Evolutionary conservation across 768 basidiomycete genomes (phyloP).

Genomic region (Bullera alba): DNA sequence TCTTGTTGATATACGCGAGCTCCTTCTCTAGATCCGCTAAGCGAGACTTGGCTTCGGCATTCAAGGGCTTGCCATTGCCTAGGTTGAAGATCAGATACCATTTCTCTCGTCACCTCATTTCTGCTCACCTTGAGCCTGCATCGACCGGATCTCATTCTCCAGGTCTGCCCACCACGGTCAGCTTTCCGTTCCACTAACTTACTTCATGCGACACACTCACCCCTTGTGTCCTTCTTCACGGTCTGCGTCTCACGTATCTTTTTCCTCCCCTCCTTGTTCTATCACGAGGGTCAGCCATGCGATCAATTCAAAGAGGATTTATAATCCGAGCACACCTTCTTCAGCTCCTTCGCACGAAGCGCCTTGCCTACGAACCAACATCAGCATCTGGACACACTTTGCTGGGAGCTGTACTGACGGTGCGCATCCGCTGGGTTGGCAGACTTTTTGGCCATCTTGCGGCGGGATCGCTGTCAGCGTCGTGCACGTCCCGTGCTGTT

Average conservation of each 20-base stretch:
- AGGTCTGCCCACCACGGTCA: constrained; percentile 61
- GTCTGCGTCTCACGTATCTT: constrained; percentile 81
- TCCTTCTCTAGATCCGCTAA: constrained; percentile 68
- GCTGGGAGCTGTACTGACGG: constrained; percentile 53
- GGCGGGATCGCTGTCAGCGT: too few relatives aligned
- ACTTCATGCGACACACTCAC: constrained; percentile 47
- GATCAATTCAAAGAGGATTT: too few relatives aligned
- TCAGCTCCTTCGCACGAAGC: constrained; percentile 86
- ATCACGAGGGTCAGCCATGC: background rate
- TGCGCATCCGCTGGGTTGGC: constrained; percentile 91
- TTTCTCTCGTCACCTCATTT: background rate
- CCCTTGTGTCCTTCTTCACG: constrained; percentile 87
- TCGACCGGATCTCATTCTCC: constrained; percentile 61
- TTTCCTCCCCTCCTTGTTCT: constrained; percentile 81
- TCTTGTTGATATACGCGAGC: constrained; percentile 68
- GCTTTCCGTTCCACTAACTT: background rate
- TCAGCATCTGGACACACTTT: background rate
- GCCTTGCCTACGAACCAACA: constrained; percentile 63
- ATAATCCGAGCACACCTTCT: constrained; percentile 66
- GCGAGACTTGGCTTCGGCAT: constrained; percentile 56
- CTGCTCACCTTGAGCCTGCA: constrained; percentile 45
- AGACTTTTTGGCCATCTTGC: constrained; percentile 72
- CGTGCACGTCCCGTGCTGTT: background rate
- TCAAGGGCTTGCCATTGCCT: constrained; percentile 2
- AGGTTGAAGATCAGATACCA: background rate